These are phyloP conservation scores for Massariosphaeria phaeospora DNA, from an alignment of 495 filamentous ascomycete genomes.

Conservation along the genomic window DNA sequence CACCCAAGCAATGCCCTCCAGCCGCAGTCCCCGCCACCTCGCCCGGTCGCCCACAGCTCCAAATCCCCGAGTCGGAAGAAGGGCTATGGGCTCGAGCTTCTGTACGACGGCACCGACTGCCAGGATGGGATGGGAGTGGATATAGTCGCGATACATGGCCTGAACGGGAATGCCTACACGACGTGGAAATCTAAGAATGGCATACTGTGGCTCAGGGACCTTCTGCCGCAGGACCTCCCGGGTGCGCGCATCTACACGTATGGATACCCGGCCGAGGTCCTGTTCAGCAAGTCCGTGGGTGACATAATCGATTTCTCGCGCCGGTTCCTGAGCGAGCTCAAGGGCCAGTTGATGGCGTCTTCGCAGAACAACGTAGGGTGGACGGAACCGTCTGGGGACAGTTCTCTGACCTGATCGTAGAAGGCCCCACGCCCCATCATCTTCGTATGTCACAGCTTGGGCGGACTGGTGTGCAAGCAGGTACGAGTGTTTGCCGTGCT, in stretches of 20 bases:
- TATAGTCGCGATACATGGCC: slow-evolving; percentile 33
- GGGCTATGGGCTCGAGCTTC: neutral
- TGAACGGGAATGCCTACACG: slow-evolving; percentile 18
- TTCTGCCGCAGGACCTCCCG: slow-evolving; percentile 24
- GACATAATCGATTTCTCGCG: slow-evolving; percentile 19
- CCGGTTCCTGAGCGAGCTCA: slow-evolving; percentile 3
- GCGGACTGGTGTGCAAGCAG: slow-evolving; percentile 33
- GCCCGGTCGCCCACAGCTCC: too few relatives aligned
- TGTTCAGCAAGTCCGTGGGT: slow-evolving; percentile 19
- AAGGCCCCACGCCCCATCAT: slow-evolving; percentile 24
- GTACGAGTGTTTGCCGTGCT: slow-evolving; percentile 19
- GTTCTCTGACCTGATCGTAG: neutral
- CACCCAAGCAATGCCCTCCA: too few relatives aligned
- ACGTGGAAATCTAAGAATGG: slow-evolving; percentile 33
- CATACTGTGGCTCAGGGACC: slow-evolving; percentile 25
- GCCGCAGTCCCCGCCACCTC: too few relatives aligned
- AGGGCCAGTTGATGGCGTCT: too few relatives aligned
- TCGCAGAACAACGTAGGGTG: too few relatives aligned
- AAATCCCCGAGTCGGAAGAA: neutral
- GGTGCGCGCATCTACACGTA: slow-evolving; percentile 25
- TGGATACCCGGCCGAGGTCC: slow-evolving; percentile 26
- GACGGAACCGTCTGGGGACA: slow-evolving; percentile 1
- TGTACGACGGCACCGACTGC: neutral
- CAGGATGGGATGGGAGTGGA: slow-evolving; percentile 9
- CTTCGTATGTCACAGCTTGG: slow-evolving; percentile 32